A percentile compares a stretch with the other conserved stretches of the same genome.
Evolutionary conservation across 805 yeast genomes (phyloP).

Genomic region (Zygosaccharomyces bailii): DNA sequence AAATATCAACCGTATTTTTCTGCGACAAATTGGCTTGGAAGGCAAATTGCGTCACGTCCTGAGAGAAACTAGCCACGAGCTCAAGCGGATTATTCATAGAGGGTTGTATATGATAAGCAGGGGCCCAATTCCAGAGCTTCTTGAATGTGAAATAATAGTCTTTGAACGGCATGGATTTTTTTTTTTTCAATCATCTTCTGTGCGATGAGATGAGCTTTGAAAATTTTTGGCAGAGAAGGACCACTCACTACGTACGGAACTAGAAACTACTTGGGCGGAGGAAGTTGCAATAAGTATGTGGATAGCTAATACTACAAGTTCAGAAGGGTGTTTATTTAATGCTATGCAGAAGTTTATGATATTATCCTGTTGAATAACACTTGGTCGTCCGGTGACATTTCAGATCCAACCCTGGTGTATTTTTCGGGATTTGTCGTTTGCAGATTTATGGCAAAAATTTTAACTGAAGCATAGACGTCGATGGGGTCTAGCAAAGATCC

Average conservation of each 20-base stretch:
- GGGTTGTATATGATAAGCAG: not conserved
- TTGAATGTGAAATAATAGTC: conserved; percentile 1
- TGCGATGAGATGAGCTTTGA: conserved; percentile 25
- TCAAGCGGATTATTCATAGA: conserved; percentile 20
- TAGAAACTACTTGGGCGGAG: not conserved
- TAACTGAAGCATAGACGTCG: conserved; percentile 67
- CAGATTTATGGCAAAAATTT: conserved; percentile 48
- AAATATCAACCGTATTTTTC: conserved; percentile 35
- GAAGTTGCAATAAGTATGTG: not conserved
- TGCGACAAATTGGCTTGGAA: conserved; percentile 35
- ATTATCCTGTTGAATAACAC: conserved; percentile 7
- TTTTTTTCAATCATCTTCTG: not conserved
- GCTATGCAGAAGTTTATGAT: no score
- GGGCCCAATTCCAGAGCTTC: conserved; percentile 6
- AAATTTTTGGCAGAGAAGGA: conserved; percentile 12
- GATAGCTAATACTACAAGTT: no score
- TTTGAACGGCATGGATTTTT: conserved; percentile 2
- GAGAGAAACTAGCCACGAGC: conserved; percentile 28
- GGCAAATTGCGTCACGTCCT: conserved; percentile 33
- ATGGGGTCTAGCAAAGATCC: conserved; percentile 75
- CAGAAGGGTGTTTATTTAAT: no score
- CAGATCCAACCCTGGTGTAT: conserved; percentile 49
- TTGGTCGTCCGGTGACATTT: conserved; percentile 38
- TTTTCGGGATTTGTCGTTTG: conserved; percentile 46
- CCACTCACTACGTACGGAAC: conserved; percentile 8